These are phyloP conservation scores for Sisymbrium altissimum DNA, from an alignment of 345 rosid species.

Conservation along the genomic window DNA sequence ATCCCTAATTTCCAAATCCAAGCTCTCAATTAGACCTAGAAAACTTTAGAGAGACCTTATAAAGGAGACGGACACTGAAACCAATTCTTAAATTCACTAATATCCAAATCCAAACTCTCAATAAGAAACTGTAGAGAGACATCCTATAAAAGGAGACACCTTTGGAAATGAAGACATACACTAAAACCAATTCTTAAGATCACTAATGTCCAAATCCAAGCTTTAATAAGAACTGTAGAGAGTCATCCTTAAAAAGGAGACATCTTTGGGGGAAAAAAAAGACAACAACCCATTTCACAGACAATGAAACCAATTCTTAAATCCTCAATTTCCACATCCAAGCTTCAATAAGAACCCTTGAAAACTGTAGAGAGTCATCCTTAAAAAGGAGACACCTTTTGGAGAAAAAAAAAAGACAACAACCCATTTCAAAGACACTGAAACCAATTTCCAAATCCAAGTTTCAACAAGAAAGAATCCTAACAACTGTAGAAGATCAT, in stretches of 20 bases:
- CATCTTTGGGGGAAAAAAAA: no score
- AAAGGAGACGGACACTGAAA: no score
- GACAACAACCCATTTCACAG: no score
- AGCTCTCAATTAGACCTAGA: not conserved
- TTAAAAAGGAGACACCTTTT: constrained; percentile 8
- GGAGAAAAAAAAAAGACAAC: not conserved
- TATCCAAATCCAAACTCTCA: not conserved
- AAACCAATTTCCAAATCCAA: not conserved
- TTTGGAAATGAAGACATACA: no score
- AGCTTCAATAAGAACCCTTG: constrained; percentile 7
- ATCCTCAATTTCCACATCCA: not conserved
- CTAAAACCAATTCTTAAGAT: no score
- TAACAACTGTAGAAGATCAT: not conserved
- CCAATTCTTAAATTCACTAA: no score
- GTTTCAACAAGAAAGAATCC: constrained; percentile 6
- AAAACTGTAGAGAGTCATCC: not conserved
- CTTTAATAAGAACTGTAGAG: no score
- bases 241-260: no score
- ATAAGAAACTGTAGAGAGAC: not conserved
- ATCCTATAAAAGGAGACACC: no score
- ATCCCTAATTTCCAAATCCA: not conserved
- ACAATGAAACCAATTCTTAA: not conserved
- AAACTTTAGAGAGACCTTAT: not conserved
- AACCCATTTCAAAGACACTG: not conserved
- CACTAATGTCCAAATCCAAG: no score